Evolutionary conservation across 139 green algal genomes (phyloP).

Genomic region (Cymbomonas tetramitiformis): DNA sequence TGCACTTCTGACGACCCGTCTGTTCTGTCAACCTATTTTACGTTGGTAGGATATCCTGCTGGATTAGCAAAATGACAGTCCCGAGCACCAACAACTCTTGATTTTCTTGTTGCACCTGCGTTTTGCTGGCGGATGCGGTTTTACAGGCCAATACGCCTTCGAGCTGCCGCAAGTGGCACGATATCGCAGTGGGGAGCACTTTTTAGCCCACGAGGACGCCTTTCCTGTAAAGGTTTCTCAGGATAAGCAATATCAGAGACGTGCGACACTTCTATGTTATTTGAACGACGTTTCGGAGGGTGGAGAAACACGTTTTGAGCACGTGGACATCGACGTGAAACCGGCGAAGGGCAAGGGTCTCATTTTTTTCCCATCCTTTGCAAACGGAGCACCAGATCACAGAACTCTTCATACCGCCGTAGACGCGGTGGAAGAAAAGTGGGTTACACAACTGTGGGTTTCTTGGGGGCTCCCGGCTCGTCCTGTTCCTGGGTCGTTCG

Average conservation of each 20-base stretch:
- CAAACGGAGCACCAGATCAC: slow-evolving; percentile 10
- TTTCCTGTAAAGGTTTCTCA: slow-evolving; percentile 8
- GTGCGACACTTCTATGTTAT: slow-evolving; percentile 21
- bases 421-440: slow-evolving; percentile 13
- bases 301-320: slow-evolving; percentile 14
- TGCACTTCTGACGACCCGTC: no score
- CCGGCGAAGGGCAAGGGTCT: slow-evolving; percentile 13
- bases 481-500: no score
- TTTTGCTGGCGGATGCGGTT: background rate
- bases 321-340: slow-evolving; percentile 9
- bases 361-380: slow-evolving; percentile 19
- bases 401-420: slow-evolving; percentile 16
- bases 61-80: no score
- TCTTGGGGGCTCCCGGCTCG: no score
- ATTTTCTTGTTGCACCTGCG: background rate
- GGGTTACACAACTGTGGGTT: slow-evolving; percentile 18
- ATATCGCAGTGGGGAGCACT: slow-evolving; percentile 16
- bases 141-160: slow-evolving; percentile 6
- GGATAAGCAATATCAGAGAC: slow-evolving; percentile 17
- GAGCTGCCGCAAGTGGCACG: slow-evolving; percentile 22
- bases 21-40: no score
- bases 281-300: slow-evolving; percentile 21
- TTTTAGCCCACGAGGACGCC: slow-evolving; percentile 16
- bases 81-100: no score
- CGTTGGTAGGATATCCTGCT: no score